These are phyloP conservation scores for Cadophora malorum DNA, from an alignment of 2,329 filamentous ascomycete species.

Conservation along the genomic window DNA sequence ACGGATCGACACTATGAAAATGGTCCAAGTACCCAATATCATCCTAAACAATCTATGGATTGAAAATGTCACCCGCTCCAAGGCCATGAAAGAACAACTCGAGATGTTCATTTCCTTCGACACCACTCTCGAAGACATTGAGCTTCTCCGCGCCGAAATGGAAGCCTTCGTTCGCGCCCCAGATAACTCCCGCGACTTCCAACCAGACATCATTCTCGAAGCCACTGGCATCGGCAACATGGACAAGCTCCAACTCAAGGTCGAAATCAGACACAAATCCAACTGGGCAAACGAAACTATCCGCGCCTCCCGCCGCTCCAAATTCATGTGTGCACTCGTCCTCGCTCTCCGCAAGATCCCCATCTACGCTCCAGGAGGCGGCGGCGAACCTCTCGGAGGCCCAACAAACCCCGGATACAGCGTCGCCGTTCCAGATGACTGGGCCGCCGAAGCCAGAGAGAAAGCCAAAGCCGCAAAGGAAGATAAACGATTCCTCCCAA, in stretches of 20 bases:
- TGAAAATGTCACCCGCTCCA: constrained; percentile 90
- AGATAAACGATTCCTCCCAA: constrained; percentile 68
- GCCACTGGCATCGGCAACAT: constrained; percentile 81
- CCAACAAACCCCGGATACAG: constrained; percentile 82
- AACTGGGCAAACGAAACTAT: constrained; percentile 90
- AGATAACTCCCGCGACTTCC: constrained; percentile 91
- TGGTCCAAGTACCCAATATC: constrained; percentile 84
- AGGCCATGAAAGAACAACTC: constrained; percentile 85
- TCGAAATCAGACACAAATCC: constrained; percentile 90
- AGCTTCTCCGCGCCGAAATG: constrained; percentile 84
- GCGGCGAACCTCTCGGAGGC: constrained; percentile 64
- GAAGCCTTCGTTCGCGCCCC: constrained; percentile 81
- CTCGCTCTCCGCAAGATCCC: constrained; percentile 85
- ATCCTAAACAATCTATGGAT: constrained; percentile 92
- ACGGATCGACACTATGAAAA: constrained; percentile 80
- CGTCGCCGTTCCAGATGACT: constrained; percentile 74
- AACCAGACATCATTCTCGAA: constrained; percentile 80
- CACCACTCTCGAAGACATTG: constrained; percentile 88
- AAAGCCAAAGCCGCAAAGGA: constrained; percentile 66
- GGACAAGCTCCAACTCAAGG: constrained; percentile 83
- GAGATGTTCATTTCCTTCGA: constrained; percentile 83
- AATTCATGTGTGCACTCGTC: constrained; percentile 95
- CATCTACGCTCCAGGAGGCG: constrained; percentile 82
- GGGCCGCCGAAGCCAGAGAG: constrained; percentile 68
- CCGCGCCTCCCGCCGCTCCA: constrained; percentile 81